Evolutionary conservation across 83 land plant genomes (phyloP), one percentile per base, ranked within the genome.

Genomic region (Thuja plicata): DNA sequence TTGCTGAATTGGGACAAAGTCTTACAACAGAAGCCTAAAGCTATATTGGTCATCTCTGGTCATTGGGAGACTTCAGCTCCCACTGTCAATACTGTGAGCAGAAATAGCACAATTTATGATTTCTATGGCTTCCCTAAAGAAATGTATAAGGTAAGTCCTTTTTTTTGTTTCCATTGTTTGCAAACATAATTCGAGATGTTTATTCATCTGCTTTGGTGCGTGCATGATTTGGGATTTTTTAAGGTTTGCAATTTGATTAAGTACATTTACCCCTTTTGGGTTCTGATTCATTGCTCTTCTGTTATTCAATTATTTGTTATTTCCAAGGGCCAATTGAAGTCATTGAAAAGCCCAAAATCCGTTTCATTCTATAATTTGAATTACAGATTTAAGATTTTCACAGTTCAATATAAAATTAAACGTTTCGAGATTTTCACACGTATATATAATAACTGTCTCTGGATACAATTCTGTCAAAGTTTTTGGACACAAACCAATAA

Each of bases 1-100:
- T 30, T 94, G 74, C 81, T 91, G 86, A 48, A 90, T 2, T 91
- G 90, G 86, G 77, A 79, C n/a, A 89, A 91, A 78, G 50, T 88
- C 0, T 38, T 89, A 34, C 16, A 71, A n/a, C n/a, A 88, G 40
- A 93, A 78, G 87, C 96, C 96, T 82, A 91, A 83, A 34, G 85
- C 95, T n/a, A 93, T 94, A 16, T 87, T 93, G 55, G 66, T 94
- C 62, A 87, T 94, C 27, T 94, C 96, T 87, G 96, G 87, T 45
- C 96, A 94, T 87, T 94, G 97, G 96, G 93, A 96, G 46, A 94
- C 96, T 71, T 45, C 85, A 1, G 94, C 73, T 2, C 96, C 96
- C 35, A 60, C 87, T 54, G 94, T 96, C 86, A 93, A 89, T 60
- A 89, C 77, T 73, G 91, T 92, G 54, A 82, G 34, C 89, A 86